A percentile compares a stretch with the other conserved stretches of the same genome.
These are phyloP conservation scores for Agapanthus africanus DNA, from an alignment of 106 monocot species.

Conservation along the genomic window DNA sequence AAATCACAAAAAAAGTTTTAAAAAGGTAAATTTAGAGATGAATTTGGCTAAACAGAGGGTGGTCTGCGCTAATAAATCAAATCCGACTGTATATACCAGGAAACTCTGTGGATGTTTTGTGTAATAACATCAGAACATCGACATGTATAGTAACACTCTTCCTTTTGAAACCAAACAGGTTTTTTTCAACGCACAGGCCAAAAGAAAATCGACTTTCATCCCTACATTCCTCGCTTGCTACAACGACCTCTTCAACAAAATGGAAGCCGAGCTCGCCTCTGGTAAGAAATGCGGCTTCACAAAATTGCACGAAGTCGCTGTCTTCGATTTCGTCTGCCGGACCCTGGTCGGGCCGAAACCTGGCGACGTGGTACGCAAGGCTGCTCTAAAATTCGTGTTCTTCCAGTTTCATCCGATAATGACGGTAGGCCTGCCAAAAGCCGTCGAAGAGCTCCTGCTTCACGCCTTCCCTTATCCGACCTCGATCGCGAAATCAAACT, in stretches of 20 bases:
- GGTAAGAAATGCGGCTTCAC: constrained; percentile 12
- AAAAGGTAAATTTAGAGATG: too few relatives aligned
- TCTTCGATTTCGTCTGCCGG: constrained; percentile 19
- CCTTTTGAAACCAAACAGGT: constrained; percentile 40
- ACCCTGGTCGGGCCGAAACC: constrained; percentile 24
- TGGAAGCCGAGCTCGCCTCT: constrained; percentile 14
- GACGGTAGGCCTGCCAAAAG: constrained; percentile 25
- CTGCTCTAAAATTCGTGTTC: constrained; percentile 28
- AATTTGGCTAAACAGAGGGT: too few relatives aligned
- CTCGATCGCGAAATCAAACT: constrained; percentile 22
- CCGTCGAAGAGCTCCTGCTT: constrained; percentile 38
- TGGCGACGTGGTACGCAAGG: not conserved
- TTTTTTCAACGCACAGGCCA: constrained; percentile 13
- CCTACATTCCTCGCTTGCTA: not conserved
- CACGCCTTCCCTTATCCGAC: constrained; percentile 27
- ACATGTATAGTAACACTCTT: too few relatives aligned
- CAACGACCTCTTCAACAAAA: constrained; percentile 4
- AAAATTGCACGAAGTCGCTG: constrained; percentile 12
- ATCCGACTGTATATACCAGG: too few relatives aligned
- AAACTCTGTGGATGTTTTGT: too few relatives aligned
- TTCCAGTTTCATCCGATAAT: constrained; percentile 24
- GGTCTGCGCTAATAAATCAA: too few relatives aligned
- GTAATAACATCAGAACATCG: too few relatives aligned
- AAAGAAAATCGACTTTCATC: not conserved
- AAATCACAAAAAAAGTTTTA: too few relatives aligned